Percentiles rank a stretch among this genome's conserved stretches.
These are phyloP conservation scores for Rugonectria rugulosa DNA, from an alignment of 2,329 filamentous ascomycete genomes.

Conservation along the genomic window DNA sequence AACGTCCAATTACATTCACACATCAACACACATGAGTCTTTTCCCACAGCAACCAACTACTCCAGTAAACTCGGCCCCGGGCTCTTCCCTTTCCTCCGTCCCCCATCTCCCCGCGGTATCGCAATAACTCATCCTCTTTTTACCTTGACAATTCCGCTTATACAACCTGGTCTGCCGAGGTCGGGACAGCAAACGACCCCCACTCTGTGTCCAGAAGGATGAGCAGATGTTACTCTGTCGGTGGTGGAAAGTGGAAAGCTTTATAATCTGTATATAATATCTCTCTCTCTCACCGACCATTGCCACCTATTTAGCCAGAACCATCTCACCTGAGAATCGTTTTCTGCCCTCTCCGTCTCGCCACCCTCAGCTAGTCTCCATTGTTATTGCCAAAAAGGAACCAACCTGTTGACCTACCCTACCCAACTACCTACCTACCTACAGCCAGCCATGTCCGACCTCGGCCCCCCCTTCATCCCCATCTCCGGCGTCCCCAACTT, in stretches of 20 bases:
- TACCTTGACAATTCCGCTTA: not conserved
- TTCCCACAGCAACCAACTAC: not conserved
- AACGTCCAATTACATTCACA: not conserved
- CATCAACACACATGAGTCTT: not conserved
- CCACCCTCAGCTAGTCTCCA: too few relatives aligned
- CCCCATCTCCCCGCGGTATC: not conserved
- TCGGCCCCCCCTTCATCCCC: conserved; percentile 55
- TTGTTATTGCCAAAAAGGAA: too few relatives aligned
- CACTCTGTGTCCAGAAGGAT: conserved; percentile 22
- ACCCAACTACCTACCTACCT: too few relatives aligned
- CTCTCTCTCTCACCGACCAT: too few relatives aligned
- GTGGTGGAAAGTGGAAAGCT: not conserved
- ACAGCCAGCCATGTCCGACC: conserved; percentile 32
- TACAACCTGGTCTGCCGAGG: conserved; percentile 9
- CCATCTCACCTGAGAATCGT: too few relatives aligned
- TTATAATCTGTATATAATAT: too few relatives aligned
- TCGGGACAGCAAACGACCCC: conserved; percentile 8
- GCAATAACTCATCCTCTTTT: not conserved
- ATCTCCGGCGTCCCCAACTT: conserved; percentile 72
- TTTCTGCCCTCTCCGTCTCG: too few relatives aligned
- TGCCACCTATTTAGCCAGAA: too few relatives aligned
- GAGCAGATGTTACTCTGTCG: conserved; percentile 7
- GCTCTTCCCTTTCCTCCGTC: not conserved
- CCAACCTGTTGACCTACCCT: too few relatives aligned
- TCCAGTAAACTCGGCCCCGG: not conserved